Percentiles rank a stretch among this genome's conserved stretches.
Evolutionary conservation across 2,329 filamentous ascomycete genomes (phyloP).

Genomic region (Fusarium tupiense): DNA sequence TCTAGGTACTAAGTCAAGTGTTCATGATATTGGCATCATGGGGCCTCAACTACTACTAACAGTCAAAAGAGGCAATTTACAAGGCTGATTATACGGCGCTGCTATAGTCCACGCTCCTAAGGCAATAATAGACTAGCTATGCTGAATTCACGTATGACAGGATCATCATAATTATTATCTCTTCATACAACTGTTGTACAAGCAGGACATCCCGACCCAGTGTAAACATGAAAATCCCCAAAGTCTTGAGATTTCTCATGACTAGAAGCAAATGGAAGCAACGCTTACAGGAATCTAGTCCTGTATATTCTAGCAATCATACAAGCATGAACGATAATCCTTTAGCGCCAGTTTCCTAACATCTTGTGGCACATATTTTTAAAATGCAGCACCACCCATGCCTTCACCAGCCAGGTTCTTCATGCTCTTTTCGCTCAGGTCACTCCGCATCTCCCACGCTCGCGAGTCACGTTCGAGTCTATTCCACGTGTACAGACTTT

Average conservation of each 20-base stretch:
- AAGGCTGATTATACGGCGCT: not conserved
- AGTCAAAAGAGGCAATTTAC: not conserved
- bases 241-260: not conserved
- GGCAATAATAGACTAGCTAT: too few species aligned
- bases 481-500: constrained; percentile 64
- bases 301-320: not conserved
- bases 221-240: not conserved
- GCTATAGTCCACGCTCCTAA: not conserved
- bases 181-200: constrained; percentile 2
- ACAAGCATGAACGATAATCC: constrained; percentile 10
- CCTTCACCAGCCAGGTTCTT: constrained; percentile 67
- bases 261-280: constrained; percentile 1
- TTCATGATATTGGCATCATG: not conserved
- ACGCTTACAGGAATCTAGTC: constrained; percentile 1
- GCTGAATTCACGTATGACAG: not conserved
- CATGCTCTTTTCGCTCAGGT: constrained; percentile 65
- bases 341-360: constrained; percentile 13
- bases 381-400: constrained; percentile 65
- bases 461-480: constrained; percentile 64
- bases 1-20: not conserved
- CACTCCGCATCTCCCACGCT: constrained; percentile 64
- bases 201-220: constrained; percentile 1
- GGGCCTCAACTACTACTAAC: not conserved
- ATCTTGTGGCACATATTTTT: constrained; percentile 2
- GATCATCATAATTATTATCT: constrained; percentile 18